phyloP scores from a whole-genome alignment of 1,284 basidiomycete genomes.

The Austroboletus niveus region DNA sequence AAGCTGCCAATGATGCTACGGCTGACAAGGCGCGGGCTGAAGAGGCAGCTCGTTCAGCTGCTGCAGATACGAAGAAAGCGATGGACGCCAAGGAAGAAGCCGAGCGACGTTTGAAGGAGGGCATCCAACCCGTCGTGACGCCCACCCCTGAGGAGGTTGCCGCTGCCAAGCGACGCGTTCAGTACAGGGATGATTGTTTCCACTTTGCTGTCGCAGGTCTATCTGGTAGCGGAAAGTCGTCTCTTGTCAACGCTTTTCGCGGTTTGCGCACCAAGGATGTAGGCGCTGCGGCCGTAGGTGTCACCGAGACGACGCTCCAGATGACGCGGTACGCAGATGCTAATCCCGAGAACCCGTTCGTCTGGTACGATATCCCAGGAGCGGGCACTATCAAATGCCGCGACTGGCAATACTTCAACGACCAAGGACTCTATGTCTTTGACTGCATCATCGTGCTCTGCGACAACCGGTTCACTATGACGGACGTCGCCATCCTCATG shows the following conservation, averaged over 20 bases:
- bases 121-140: constrained; percentile 31
- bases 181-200: constrained; percentile 21
- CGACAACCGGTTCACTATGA: constrained; percentile 33
- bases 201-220: constrained; percentile 35
- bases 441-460: constrained; percentile 34
- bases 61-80: constrained; percentile 25
- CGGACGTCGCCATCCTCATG: constrained; percentile 29
- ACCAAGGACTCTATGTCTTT: constrained; percentile 33
- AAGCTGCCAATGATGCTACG: constrained; percentile 26
- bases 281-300: constrained; percentile 30
- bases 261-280: constrained; percentile 26
- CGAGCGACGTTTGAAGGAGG: constrained; percentile 24
- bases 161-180: constrained; percentile 22
- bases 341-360: constrained; percentile 11
- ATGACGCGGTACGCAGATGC: constrained; percentile 31
- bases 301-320: constrained; percentile 29
- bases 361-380: constrained; percentile 39
- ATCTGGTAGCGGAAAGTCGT: constrained; percentile 38
- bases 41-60: constrained; percentile 21
- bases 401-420: constrained; percentile 34
- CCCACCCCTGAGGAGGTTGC: constrained; percentile 27
- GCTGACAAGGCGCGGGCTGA: constrained; percentile 17
- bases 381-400: constrained; percentile 34
- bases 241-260: constrained; percentile 35
- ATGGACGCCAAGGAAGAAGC: constrained; percentile 18